Evolutionary conservation across 2,329 filamentous ascomycete species (phyloP).

Genomic region (Beauveria brongniartii): DNA sequence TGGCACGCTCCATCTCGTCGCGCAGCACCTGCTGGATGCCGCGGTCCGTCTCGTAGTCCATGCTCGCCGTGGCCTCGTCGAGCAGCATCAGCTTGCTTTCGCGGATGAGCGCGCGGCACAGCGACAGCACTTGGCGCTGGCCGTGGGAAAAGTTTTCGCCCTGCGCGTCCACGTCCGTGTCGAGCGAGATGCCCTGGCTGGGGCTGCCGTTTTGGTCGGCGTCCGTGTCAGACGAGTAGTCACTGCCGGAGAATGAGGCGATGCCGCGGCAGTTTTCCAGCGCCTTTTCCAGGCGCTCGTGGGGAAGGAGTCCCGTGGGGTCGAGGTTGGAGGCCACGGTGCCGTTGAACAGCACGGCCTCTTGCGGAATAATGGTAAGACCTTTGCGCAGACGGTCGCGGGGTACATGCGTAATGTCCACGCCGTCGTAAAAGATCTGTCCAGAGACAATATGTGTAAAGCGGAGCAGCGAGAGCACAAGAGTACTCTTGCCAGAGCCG

Average conservation of each 20-base stretch:
- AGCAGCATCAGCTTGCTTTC: constrained; percentile 47
- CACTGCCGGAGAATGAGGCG: constrained; percentile 38
- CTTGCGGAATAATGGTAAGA: constrained; percentile 51
- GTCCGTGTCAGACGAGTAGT: constrained; percentile 24
- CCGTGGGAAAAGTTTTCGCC: constrained; percentile 51
- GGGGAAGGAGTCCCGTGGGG: constrained; percentile 48
- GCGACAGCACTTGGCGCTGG: constrained; percentile 50
- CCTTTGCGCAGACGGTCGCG: constrained; percentile 43
- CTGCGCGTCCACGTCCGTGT: constrained; percentile 41
- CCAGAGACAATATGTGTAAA: constrained; percentile 45
- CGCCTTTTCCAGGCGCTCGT: constrained; percentile 47
- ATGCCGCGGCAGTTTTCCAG: constrained; percentile 55
- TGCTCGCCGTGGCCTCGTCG: constrained; percentile 52
- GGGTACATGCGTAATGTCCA: constrained; percentile 45
- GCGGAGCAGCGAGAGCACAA: constrained; percentile 46
- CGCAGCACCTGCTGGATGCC: constrained; percentile 47
- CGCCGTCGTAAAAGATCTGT: constrained; percentile 45
- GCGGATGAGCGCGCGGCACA: constrained; percentile 47
- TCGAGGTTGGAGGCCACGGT: constrained; percentile 53
- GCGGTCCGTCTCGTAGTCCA: constrained; percentile 50
- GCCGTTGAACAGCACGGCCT: constrained; percentile 49
- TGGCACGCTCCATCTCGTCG: constrained; percentile 35
- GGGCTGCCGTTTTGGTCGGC: constrained; percentile 15
- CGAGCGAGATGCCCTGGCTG: constrained; percentile 27
- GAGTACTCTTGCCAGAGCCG: constrained; percentile 73